A percentile compares a stretch with the other conserved stretches of the same genome.
Evolutionary conservation across 805 yeast genomes (phyloP).

Genomic region (Myxozyma geophila): DNA sequence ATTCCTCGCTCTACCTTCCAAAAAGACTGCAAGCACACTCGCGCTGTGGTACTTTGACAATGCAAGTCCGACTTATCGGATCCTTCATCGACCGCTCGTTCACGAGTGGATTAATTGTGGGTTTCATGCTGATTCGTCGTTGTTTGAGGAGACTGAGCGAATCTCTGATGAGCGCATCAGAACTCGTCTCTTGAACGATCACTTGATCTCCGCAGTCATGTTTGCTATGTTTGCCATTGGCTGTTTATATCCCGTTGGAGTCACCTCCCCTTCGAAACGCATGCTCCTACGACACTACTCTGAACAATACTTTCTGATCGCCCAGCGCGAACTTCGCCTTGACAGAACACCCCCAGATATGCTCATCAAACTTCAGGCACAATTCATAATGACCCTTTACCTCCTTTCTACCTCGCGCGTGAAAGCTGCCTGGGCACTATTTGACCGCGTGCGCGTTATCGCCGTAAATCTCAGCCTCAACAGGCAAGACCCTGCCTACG

Average conservation of each 20-base stretch:
- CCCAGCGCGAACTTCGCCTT: conserved; percentile 24
- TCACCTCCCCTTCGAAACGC: neutral
- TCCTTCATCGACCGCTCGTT: conserved; percentile 29
- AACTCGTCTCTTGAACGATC: conserved; percentile 17
- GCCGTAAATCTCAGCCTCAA: conserved; percentile 27
- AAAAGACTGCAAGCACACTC: conserved; percentile 18
- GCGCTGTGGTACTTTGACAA: conserved; percentile 32
- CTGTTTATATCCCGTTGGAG: conserved; percentile 26
- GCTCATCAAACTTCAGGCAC: conserved; percentile 26
- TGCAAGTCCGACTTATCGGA: conserved; percentile 30
- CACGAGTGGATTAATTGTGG: conserved; percentile 31
- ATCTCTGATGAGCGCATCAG: conserved; percentile 4
- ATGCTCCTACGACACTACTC: conserved; percentile 17
- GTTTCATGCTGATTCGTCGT: conserved; percentile 24
- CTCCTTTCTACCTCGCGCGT: conserved; percentile 27
- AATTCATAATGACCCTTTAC: conserved; percentile 27
- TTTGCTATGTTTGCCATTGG: conserved; percentile 31
- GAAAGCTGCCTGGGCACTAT: conserved; percentile 29
- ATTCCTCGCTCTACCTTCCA: conserved; percentile 28
- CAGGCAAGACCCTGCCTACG: conserved; percentile 14
- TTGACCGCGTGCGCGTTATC: conserved; percentile 15
- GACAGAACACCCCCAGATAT: conserved; percentile 10
- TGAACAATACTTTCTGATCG: conserved; percentile 20
- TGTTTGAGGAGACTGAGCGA: conserved; percentile 2
- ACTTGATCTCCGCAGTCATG: conserved; percentile 23